Conservation (phyloP, 1,284 basidiomycete species). For the Leccinum subrobustum region DNA sequence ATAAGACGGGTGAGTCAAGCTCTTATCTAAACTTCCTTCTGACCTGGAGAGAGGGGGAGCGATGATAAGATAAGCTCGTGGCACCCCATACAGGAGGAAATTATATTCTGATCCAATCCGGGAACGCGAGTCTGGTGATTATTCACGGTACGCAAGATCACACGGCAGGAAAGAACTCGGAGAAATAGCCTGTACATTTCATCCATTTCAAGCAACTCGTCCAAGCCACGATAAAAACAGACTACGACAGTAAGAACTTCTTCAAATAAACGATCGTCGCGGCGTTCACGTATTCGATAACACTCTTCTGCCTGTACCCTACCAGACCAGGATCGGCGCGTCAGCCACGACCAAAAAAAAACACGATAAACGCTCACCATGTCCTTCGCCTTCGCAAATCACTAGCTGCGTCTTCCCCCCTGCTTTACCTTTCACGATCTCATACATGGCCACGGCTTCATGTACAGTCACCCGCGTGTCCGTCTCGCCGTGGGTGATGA, state of each 20-base stretch:
- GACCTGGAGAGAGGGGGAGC: too few relatives aligned
- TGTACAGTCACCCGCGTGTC: conserved; percentile 38
- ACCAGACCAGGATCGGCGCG: not conserved
- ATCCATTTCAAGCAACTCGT: not conserved
- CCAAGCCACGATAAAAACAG: not conserved
- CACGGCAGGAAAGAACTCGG: too few relatives aligned
- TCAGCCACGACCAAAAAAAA: conserved; percentile 1
- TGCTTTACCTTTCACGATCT: conserved; percentile 17
- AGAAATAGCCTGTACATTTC: not conserved
- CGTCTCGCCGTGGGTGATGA: conserved; percentile 40
- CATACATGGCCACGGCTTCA: conserved; percentile 33
- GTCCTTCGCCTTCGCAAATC: conserved; percentile 41
- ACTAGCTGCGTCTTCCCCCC: conserved; percentile 31
- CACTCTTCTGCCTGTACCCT: conserved; percentile 43
- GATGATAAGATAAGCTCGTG: not conserved
- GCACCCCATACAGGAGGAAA: not conserved
- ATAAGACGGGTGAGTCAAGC: not conserved
- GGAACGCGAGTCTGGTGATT: not conserved
- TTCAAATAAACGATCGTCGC: conserved; percentile 36
- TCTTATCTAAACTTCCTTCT: not conserved
- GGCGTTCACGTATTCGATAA: conserved; percentile 40
- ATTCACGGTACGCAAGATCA: not conserved
- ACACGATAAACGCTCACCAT: conserved; percentile 29
- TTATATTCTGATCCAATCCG: not conserved
- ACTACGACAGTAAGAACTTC: conserved; percentile 28